Base-by-base conservation (phyloP, 2,329 filamentous ascomycete species). In the Canariomyces notabilis region DNA sequence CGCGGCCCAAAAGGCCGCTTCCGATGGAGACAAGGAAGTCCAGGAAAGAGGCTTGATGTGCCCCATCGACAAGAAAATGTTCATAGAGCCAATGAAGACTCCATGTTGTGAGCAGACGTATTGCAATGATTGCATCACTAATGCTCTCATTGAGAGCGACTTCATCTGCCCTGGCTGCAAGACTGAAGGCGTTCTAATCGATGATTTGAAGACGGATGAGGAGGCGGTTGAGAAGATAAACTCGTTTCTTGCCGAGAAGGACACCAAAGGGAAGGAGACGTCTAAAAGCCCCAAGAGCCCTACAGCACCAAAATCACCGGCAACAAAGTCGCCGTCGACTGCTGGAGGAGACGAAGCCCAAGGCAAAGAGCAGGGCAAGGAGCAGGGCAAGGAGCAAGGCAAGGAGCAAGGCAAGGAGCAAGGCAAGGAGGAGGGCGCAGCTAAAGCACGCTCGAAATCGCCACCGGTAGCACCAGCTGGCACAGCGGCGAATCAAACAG, bases 91-190 rank as follows among this genome's bases (percentile, higher is more conserved):
- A 79, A 93, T 94, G 78, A 95, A 95, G 80, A 97, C 93, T 64
- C 91, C 93, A 57, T 98, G 93, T 80, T 98, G 93, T 77, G 81
- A 87, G 73, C 94, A 87, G 79, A 96, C 90, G 65, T 98, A 95
- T 77, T 98, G 93, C 79, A 93, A 93, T 80, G 89, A 96, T 67
- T 98, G 93, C 85, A 96, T 98, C 72, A 94, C 93, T 67, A 95
- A 95, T 80, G 88, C 90, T 70, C 83, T 98, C 70, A 91, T 96
- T 71, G 90, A 97, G 75, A 93, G 86, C 79, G 93, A 98, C 77
- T 89, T 98, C 71, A 77, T 90, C 68, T 98, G 93, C 69, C 93
- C 93, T 55, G 84, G 83, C 58, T 98, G 93, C 75, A 82, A 87
- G 69, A 86, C 85, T 53, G 89, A 95, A 65, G 88, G 88, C 62